A percentile compares a stretch with the other conserved stretches of the same genome.
phyloP scores from a whole-genome alignment of 495 filamentous ascomycete species.

The Penicillium flavigenum region DNA sequence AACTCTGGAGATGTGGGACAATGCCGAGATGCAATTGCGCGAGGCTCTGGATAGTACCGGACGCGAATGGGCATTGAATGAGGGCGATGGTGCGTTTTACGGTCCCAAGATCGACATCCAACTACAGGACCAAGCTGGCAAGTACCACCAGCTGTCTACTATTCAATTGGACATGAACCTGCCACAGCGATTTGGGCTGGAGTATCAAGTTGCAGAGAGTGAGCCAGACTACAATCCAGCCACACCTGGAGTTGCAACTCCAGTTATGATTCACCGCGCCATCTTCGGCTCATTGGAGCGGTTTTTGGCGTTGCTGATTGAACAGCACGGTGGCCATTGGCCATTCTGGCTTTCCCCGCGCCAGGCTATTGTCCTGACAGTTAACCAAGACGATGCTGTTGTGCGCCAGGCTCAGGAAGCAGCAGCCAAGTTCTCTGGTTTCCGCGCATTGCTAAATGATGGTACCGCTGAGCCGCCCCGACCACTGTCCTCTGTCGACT shows the following conservation, averaged over 20 bases:
- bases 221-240: conserved; percentile 69
- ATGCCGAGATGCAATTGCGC: conserved; percentile 71
- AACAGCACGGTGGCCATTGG: conserved; percentile 78
- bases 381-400: conserved; percentile 63
- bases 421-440: conserved; percentile 36
- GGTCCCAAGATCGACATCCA: conserved; percentile 95
- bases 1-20: conserved; percentile 74
- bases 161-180: conserved; percentile 95
- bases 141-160: conserved; percentile 88
- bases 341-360: conserved; percentile 91
- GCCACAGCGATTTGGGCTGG: conserved; percentile 75
- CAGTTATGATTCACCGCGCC: conserved; percentile 86
- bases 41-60: conserved; percentile 65
- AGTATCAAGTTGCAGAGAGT: conserved; percentile 58
- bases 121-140: conserved; percentile 76
- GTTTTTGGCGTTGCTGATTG: conserved; percentile 83
- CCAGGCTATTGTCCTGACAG: conserved; percentile 75
- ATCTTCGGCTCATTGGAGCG: conserved; percentile 85
- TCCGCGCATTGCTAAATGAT: conserved; percentile 31
- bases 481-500: conserved; percentile 40
- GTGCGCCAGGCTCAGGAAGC: conserved; percentile 55
- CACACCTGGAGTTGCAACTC: conserved; percentile 63
- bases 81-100: conserved; percentile 90
- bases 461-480: conserved; percentile 24
- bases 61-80: conserved; percentile 66